Conservation (phyloP, 1,284 basidiomycete species). For the Taiwanofungus camphoratus region DNA sequence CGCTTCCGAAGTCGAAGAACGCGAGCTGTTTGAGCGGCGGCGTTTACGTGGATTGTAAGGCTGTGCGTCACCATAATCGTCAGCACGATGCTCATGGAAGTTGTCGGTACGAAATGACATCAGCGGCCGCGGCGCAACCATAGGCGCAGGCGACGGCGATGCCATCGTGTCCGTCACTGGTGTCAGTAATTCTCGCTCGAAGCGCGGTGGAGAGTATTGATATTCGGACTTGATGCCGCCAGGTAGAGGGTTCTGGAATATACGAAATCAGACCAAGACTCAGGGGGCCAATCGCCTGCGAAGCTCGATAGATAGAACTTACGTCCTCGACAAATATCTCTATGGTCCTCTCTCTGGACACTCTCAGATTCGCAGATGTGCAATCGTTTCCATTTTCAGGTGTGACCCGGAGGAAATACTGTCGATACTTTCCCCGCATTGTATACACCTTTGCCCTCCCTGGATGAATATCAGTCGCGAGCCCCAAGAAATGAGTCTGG, state of each 20-base stretch:
- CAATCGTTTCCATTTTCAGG: slow-evolving; percentile 31
- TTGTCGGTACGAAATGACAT: background rate
- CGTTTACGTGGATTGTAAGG: slow-evolving; percentile 1
- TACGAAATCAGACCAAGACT: slow-evolving; percentile 6
- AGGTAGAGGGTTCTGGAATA: slow-evolving; percentile 3
- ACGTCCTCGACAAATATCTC: slow-evolving; percentile 31
- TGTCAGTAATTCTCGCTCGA: slow-evolving; percentile 13
- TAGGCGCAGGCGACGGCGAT: slow-evolving; percentile 11
- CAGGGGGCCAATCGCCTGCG: background rate
- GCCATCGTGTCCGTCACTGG: slow-evolving; percentile 15
- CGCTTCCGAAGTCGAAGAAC: background rate
- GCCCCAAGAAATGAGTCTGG: too few species aligned
- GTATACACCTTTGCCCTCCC: slow-evolving; percentile 66
- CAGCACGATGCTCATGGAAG: background rate
- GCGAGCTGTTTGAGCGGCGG: slow-evolving; percentile 3
- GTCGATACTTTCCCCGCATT: slow-evolving; percentile 62
- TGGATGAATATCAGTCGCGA: slow-evolving; percentile 21
- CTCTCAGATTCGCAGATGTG: slow-evolving; percentile 29
- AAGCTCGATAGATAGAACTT: background rate
- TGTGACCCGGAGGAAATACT: slow-evolving; percentile 60
- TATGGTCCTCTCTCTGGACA: slow-evolving; percentile 27
- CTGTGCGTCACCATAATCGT: background rate
- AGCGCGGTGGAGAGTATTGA: slow-evolving; percentile 8
- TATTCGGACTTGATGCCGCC: background rate
- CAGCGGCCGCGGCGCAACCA: background rate